Conservation (phyloP, 805 yeast genomes). For the Yueomyces sp. region DNA sequence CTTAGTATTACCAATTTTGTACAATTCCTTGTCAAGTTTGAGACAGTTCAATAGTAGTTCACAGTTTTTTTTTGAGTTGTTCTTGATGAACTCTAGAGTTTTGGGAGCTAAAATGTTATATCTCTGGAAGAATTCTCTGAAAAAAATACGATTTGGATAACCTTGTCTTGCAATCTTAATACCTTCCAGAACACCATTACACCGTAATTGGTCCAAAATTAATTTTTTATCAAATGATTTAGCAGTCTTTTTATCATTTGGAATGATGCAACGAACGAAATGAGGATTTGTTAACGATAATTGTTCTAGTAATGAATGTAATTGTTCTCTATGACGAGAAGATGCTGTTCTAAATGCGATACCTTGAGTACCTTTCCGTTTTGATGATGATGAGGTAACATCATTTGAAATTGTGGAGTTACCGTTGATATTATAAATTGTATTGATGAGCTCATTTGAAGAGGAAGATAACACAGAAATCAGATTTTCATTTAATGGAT, state of each 20-base stretch:
- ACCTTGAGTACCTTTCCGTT: conserved; percentile 2
- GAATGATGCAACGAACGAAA: conserved; percentile 90
- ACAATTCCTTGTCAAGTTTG: conserved; percentile 58
- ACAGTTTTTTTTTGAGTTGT: conserved; percentile 45
- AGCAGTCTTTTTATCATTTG: conserved; percentile 66
- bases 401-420: not conserved
- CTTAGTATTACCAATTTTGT: conserved; percentile 85
- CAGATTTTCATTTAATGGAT: conserved; percentile 74
- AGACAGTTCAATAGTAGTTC: conserved; percentile 53
- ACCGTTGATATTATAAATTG: conserved; percentile 29
- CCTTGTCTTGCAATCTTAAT: conserved; percentile 95
- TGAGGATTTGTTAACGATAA: conserved; percentile 81
- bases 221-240: conserved; percentile 57
- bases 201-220: conserved; percentile 79
- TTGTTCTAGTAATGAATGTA: conserved; percentile 55
- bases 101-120: conserved; percentile 56
- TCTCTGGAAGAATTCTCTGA: conserved; percentile 63
- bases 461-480: conserved; percentile 49
- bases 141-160: conserved; percentile 82
- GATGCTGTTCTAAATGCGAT: conserved; percentile 47
- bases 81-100: conserved; percentile 17
- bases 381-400: conserved; percentile 17
- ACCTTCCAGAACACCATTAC: conserved; percentile 97
- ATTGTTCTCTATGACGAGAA: conserved; percentile 78
- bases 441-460: conserved; percentile 38